Percentiles rank a stretch among this genome's conserved stretches.
phyloP scores from a whole-genome alignment of 257 asterid genomes.

The Lycium barbarum region DNA sequence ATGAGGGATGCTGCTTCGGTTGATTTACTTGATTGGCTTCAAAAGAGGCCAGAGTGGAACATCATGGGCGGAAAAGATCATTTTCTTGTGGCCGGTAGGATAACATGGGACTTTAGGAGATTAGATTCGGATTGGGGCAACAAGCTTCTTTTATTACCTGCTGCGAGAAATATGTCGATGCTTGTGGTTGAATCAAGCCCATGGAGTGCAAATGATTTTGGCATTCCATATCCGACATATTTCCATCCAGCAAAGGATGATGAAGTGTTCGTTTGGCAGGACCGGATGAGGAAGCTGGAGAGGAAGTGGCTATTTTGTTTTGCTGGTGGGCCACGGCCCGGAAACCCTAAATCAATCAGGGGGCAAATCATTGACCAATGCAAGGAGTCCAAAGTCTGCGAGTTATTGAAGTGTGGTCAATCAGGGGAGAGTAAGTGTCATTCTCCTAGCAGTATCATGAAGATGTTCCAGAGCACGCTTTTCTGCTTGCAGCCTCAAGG shows the following conservation, averaged over 20 bases:
- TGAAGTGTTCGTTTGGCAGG: constrained; percentile 75
- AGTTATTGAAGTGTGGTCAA: constrained; percentile 67
- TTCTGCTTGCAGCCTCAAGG: constrained; percentile 94
- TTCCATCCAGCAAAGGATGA: constrained; percentile 81
- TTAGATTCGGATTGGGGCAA: constrained; percentile 81
- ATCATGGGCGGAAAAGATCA: constrained; percentile 94
- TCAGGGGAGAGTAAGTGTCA: constrained; percentile 81
- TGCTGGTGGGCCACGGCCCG: constrained; percentile 93
- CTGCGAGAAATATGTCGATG: constrained; percentile 79
- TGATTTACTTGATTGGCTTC: constrained; percentile 78
- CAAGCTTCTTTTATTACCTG: constrained; percentile 79
- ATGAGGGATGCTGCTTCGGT: constrained; percentile 80
- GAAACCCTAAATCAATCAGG: constrained; percentile 65
- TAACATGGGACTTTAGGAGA: constrained; percentile 93
- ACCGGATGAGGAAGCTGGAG: constrained; percentile 66
- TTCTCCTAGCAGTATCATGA: constrained; percentile 83
- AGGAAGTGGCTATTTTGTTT: constrained; percentile 79
- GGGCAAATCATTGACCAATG: constrained; percentile 78
- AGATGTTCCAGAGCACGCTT: constrained; percentile 79
- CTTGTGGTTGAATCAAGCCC: constrained; percentile 94
- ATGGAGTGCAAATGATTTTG: constrained; percentile 79
- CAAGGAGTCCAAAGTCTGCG: constrained; percentile 60
- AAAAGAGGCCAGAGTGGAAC: constrained; percentile 73
- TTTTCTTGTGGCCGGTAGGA: constrained; percentile 88
- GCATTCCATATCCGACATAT: constrained; percentile 88